A percentile compares a stretch with the other conserved stretches of the same genome.
Evolutionary conservation across 208 protist genomes (phyloP).

Genomic region (Crithidia expoeki): DNA sequence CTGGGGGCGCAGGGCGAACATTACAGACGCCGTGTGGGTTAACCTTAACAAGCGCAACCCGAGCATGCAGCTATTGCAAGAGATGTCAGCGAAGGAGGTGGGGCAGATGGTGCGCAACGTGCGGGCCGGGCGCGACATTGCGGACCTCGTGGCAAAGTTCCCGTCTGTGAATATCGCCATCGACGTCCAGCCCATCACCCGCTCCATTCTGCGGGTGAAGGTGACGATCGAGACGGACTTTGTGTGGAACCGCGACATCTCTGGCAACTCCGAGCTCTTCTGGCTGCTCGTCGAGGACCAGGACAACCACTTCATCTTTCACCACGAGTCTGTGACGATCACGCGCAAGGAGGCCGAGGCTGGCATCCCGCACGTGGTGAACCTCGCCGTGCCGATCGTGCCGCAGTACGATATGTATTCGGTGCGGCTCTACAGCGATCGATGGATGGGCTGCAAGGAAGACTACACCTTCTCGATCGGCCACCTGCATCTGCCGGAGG

Average conservation of each 20-base stretch:
- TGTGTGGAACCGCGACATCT: slow-evolving; percentile 93
- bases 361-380: slow-evolving; percentile 83
- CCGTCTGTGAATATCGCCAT: slow-evolving; percentile 89
- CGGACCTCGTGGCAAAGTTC: slow-evolving; percentile 85
- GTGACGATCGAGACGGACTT: slow-evolving; percentile 93
- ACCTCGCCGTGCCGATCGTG: slow-evolving; percentile 96
- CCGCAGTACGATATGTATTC: slow-evolving; percentile 98
- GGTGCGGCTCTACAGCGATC: slow-evolving; percentile 95
- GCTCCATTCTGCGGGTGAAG: slow-evolving; percentile 94
- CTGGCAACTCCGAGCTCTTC: slow-evolving; percentile 93
- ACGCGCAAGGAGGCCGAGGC: slow-evolving; percentile 87
- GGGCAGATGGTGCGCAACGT: slow-evolving; percentile 89
- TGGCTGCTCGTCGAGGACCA: slow-evolving; percentile 98
- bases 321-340: slow-evolving; percentile 79
- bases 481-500: slow-evolving; percentile 96
- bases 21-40: slow-evolving; percentile 77
- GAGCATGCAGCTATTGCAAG: slow-evolving; percentile 80
- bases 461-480: slow-evolving; percentile 93
- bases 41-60: slow-evolving; percentile 78
- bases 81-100: slow-evolving; percentile 82
- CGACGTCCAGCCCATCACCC: slow-evolving; percentile 97
- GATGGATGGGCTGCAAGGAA: slow-evolving; percentile 93
- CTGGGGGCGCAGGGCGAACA: slow-evolving; percentile 60
- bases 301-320: slow-evolving; percentile 95
- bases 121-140: slow-evolving; percentile 82